Evolutionary conservation across 768 basidiomycete species (phyloP), one percentile per base, ranked within the genome.

Genomic region (Lactarius vividus): DNA sequence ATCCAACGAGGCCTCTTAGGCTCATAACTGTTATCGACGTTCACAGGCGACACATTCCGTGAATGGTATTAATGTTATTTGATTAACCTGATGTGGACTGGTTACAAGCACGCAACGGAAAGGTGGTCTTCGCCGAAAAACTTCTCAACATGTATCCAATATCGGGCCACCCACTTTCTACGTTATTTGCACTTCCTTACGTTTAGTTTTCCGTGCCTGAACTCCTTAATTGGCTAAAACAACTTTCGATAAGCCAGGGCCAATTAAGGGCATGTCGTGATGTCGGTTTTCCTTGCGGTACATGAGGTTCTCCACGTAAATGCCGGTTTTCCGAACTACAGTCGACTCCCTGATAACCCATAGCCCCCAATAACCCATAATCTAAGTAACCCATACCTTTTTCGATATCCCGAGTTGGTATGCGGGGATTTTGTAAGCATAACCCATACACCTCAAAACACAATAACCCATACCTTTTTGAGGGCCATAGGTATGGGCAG

Each of bases 321-420:
- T 39, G 5, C 59, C 59, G 44, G 31, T n/a, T 29, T 31, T 26
- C 55, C 42, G 37, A 55, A 46, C 59, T 61, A n/a, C n/a, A n/a
- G n/a, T n/a, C n/a, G n/a, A n/a, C n/a, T n/a, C n/a, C n/a, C n/a
- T n/a, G n/a, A n/a, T n/a, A n/a, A n/a, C n/a, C n/a, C n/a, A n/a
- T n/a, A n/a, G n/a, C 31, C 31, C 29, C 29, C 29, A 29, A 29
- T 29, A 29, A 29, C 29, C 29, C 29, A 29, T 29, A 29, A 29
- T 29, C 29, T 29, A 4, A 29, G 29, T 29, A 29, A 29, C 29
- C 29, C 29, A 29, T 29, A 29, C 29, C 4, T 29, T 29, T 29
- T 29, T 29, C 29, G 4, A 29, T 29, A 29, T 29, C 29, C 29
- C 29, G 4, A 29, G 29, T 29, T 29, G 29, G 29, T 29, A 29